A percentile compares a stretch with the other conserved stretches of the same genome.
phyloP scores from a whole-genome alignment of 306 rosid genomes.

The Sicyos baderoa region DNA sequence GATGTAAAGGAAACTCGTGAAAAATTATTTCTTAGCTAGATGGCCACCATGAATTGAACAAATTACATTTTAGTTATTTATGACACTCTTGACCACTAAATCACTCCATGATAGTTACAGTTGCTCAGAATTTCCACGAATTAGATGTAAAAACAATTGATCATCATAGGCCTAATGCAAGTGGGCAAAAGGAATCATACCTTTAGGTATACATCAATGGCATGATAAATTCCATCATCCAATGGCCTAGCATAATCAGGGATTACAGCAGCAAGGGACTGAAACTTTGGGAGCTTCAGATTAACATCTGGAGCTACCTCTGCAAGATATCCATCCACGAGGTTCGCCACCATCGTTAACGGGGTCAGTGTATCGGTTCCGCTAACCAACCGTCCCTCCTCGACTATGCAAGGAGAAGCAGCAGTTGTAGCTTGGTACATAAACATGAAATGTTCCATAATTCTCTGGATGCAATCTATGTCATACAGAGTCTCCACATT shows the following conservation, averaged over 20 bases:
- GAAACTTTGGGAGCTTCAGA: constrained; percentile 67
- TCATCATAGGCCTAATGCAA: not conserved
- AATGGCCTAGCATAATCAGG: constrained; percentile 75
- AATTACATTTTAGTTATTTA: no score
- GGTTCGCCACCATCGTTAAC: constrained; percentile 56
- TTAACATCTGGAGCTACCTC: constrained; percentile 85
- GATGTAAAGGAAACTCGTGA: no score
- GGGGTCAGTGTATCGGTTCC: constrained; percentile 44
- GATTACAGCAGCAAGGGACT: constrained; percentile 63
- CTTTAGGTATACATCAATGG: constrained; percentile 78
- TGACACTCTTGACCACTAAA: no score
- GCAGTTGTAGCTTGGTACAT: constrained; percentile 32
- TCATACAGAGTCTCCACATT: constrained; percentile 75
- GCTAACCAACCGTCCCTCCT: constrained; percentile 36
- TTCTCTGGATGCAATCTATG: constrained; percentile 66
- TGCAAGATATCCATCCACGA: constrained; percentile 70
- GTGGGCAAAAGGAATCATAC: constrained; percentile 30
- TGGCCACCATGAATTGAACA: no score
- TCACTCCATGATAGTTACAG: no score
- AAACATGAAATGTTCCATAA: constrained; percentile 61
- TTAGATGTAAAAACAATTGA: not conserved
- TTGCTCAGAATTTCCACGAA: no score
- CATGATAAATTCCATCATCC: constrained; percentile 74
- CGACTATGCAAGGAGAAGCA: constrained; percentile 48
- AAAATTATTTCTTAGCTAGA: no score